A percentile compares a stretch with the other conserved stretches of the same genome.
Evolutionary conservation across 2,329 filamentous ascomycete genomes (phyloP).

Genomic region (Xylariaceae sp.): DNA sequence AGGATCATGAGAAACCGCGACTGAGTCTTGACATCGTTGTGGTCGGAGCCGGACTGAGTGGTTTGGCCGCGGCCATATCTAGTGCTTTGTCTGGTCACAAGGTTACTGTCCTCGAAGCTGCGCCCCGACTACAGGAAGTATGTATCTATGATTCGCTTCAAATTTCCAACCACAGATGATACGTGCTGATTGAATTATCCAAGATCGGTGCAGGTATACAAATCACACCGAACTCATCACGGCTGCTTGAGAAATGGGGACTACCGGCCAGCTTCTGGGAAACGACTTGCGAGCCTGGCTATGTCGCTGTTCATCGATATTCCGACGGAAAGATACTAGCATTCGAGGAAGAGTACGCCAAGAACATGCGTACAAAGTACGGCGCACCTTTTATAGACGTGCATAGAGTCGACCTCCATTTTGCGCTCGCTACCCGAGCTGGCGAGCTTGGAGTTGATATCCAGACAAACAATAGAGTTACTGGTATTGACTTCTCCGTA

Average conservation of each 20-base stretch:
- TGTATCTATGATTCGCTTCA: constrained; percentile 2
- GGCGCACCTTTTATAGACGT: constrained; percentile 55
- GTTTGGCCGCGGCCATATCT: constrained; percentile 40
- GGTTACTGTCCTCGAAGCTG: constrained; percentile 43
- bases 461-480: constrained; percentile 46
- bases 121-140: constrained; percentile 39
- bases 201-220: constrained; percentile 54
- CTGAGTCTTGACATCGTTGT: constrained; percentile 36
- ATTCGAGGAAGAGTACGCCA: constrained; percentile 49
- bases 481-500: constrained; percentile 45
- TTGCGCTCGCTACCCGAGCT: constrained; percentile 50
- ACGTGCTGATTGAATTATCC: neutral
- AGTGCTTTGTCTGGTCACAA: constrained; percentile 37
- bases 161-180: neutral
- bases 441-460: constrained; percentile 52
- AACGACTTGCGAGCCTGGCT: constrained; percentile 41
- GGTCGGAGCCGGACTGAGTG: constrained; percentile 42
- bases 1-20: no score
- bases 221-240: constrained; percentile 49
- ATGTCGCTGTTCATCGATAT: constrained; percentile 53
- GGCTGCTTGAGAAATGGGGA: constrained; percentile 49
- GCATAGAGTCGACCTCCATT: constrained; percentile 62
- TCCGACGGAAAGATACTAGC: constrained; percentile 46
- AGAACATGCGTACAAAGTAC: constrained; percentile 53
- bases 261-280: constrained; percentile 44